These are phyloP conservation scores for Cladophialophora exuberans DNA, from an alignment of 2,329 filamentous ascomycete species.

Conservation along the genomic window DNA sequence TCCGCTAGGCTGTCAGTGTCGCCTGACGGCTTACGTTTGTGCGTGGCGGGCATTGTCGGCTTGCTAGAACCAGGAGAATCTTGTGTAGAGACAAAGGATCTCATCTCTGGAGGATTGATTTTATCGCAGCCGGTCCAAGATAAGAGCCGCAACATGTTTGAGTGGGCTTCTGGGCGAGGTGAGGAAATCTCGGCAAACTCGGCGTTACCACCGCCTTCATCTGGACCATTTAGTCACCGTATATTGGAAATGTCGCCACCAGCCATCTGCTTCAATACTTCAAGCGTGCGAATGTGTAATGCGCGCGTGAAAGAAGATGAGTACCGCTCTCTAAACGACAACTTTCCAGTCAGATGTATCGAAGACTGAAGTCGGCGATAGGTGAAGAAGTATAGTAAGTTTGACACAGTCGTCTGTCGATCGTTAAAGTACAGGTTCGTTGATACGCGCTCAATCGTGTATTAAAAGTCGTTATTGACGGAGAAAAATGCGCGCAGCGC, in stretches of 20 bases:
- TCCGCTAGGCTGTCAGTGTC: constrained; percentile 23
- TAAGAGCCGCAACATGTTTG: constrained; percentile 51
- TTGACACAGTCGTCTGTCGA: constrained; percentile 6
- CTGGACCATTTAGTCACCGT: constrained; percentile 26
- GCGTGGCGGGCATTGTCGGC: constrained; percentile 30
- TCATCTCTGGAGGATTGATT: constrained; percentile 48
- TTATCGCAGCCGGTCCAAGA: constrained; percentile 54
- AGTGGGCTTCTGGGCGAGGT: constrained; percentile 12
- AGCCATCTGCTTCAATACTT: constrained; percentile 20
- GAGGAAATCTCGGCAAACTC: constrained; percentile 12
- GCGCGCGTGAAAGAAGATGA: background rate
- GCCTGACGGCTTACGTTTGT: constrained; percentile 60
- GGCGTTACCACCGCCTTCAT: constrained; percentile 16
- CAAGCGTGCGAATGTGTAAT: background rate
- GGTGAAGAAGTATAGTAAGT: constrained; percentile 1
- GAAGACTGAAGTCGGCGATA: background rate
- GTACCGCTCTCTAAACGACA: background rate
- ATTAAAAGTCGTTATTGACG: constrained; percentile 26
- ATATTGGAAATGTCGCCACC: constrained; percentile 13
- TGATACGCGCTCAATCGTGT: too few species aligned
- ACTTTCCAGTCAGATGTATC: too few species aligned
- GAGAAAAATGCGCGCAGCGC: constrained; percentile 29
- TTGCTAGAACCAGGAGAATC: constrained; percentile 28
- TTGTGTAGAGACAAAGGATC: constrained; percentile 45
- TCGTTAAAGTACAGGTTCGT: constrained; percentile 1